Evolutionary conservation across 2,329 filamentous ascomycete genomes (phyloP).

Genomic region (Pezicula neosporulosa): DNA sequence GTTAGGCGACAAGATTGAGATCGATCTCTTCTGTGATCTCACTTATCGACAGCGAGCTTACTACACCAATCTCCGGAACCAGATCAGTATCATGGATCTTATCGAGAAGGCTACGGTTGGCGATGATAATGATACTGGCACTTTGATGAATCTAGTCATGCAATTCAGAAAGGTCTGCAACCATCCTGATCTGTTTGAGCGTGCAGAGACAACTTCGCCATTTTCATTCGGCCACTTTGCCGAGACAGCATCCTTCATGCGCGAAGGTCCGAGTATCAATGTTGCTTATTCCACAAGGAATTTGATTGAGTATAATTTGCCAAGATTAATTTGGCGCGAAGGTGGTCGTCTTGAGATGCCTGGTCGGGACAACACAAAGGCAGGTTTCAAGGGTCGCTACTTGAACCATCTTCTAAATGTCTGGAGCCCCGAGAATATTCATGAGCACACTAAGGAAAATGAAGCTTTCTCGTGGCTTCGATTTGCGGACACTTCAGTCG

Average conservation of each 20-base stretch:
- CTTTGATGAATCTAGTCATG: conserved; percentile 99
- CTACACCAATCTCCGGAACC: conserved; percentile 88
- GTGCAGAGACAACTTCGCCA: conserved; percentile 85
- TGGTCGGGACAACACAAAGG: conserved; percentile 67
- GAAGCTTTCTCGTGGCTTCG: conserved; percentile 85
- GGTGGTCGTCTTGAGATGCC: conserved; percentile 73
- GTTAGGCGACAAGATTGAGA: conserved; percentile 96
- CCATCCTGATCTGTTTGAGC: conserved; percentile 94
- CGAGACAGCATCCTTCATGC: conserved; percentile 91
- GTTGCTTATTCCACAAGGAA: conserved; percentile 87
- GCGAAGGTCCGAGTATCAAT: conserved; percentile 76
- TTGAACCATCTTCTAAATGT: conserved; percentile 84
- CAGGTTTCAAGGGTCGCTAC: conserved; percentile 78
- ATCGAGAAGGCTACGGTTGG: conserved; percentile 95
- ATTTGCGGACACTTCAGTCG: conserved; percentile 74
- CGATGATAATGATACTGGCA: conserved; percentile 91
- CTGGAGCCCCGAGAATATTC: conserved; percentile 78
- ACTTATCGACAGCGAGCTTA: conserved; percentile 94
- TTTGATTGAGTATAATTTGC: conserved; percentile 79
- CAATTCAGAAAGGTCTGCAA: conserved; percentile 99
- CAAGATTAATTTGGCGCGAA: conserved; percentile 77
- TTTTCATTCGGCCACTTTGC: conserved; percentile 84
- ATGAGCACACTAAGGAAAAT: conserved; percentile 54
- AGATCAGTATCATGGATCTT: conserved; percentile 97
- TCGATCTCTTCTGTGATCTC: conserved; percentile 93